Percentiles rank a stretch among this genome's conserved stretches.
Conservation (phyloP, 352 stramenopile genomes). For the Halophytophthora polymorphica region DNA sequence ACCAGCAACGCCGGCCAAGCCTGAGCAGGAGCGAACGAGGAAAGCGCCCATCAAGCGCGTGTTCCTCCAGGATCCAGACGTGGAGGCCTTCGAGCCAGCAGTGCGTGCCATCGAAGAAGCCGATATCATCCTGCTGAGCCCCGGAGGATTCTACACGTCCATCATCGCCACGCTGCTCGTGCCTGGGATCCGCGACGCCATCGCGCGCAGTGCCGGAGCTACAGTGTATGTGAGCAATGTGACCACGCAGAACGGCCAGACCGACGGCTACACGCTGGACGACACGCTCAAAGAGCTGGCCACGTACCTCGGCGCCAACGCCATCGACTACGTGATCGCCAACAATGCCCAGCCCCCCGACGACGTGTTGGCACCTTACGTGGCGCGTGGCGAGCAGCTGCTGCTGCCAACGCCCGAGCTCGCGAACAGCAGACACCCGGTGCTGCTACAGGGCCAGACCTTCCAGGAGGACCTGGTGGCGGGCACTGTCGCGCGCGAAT, state of each 20-base stretch:
- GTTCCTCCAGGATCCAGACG: conserved; percentile 71
- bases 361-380: conserved; percentile 55
- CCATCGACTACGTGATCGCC: conserved; percentile 84
- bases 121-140: conserved; percentile 83
- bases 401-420: conserved; percentile 68
- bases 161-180: conserved; percentile 81
- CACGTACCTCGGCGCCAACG: conserved; percentile 66
- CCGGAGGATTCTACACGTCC: conserved; percentile 84
- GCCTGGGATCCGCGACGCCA: conserved; percentile 79
- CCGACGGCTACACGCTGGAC: conserved; percentile 69
- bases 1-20: conserved; percentile 16
- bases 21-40: conserved; percentile 33
- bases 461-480: conserved; percentile 62
- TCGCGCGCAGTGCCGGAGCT: conserved; percentile 54
- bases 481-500: conserved; percentile 47
- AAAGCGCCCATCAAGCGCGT: conserved; percentile 79
- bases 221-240: conserved; percentile 88
- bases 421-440: conserved; percentile 44
- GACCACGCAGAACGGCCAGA: conserved; percentile 79
- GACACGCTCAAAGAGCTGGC: conserved; percentile 66
- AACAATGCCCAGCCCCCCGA: conserved; percentile 67
- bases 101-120: conserved; percentile 81
- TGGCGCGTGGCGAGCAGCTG: conserved; percentile 71
- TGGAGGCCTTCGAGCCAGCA: conserved; percentile 65
- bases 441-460: conserved; percentile 74